A percentile compares a stretch with the other conserved stretches of the same genome.
phyloP scores from a whole-genome alignment of 2,329 filamentous ascomycete species.

The Alternaria arborescens region DNA sequence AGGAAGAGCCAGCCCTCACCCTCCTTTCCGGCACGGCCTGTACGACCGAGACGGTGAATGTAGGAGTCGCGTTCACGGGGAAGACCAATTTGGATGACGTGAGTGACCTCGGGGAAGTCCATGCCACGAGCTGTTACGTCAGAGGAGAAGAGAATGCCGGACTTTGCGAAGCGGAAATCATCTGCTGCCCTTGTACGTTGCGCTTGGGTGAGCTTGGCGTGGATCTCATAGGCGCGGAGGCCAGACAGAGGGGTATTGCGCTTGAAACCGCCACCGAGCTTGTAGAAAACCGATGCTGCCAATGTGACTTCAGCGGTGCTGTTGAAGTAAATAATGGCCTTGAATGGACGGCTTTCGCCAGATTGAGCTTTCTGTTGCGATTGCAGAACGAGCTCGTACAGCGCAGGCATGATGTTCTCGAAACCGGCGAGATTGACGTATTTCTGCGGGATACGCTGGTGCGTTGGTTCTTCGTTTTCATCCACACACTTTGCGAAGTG shows the following conservation, averaged over 20 bases:
- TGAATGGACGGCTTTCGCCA: conserved; percentile 72
- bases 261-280: conserved; percentile 53
- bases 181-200: conserved; percentile 76
- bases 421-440: conserved; percentile 72
- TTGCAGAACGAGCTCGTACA: conserved; percentile 77
- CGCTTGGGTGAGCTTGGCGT: conserved; percentile 77
- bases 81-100: conserved; percentile 61
- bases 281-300: conserved; percentile 66
- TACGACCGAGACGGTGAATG: conserved; percentile 62
- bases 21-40: conserved; percentile 72
- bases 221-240: conserved; percentile 69
- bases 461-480: conserved; percentile 83
- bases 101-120: conserved; percentile 63
- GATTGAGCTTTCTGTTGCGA: conserved; percentile 60
- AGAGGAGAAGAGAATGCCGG: conserved; percentile 63
- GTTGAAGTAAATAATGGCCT: conserved; percentile 93
- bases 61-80: conserved; percentile 58
- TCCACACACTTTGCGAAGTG: conserved; percentile 90
- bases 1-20: conserved; percentile 76
- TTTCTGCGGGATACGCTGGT: conserved; percentile 83
- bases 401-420: conserved; percentile 77
- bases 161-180: conserved; percentile 70
- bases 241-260: conserved; percentile 41
- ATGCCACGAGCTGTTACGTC: conserved; percentile 63
- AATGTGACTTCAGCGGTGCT: conserved; percentile 77